These are phyloP conservation scores for Scedosporium apiospermum DNA, from an alignment of 2,329 filamentous ascomycete genomes.

Conservation along the genomic window DNA sequence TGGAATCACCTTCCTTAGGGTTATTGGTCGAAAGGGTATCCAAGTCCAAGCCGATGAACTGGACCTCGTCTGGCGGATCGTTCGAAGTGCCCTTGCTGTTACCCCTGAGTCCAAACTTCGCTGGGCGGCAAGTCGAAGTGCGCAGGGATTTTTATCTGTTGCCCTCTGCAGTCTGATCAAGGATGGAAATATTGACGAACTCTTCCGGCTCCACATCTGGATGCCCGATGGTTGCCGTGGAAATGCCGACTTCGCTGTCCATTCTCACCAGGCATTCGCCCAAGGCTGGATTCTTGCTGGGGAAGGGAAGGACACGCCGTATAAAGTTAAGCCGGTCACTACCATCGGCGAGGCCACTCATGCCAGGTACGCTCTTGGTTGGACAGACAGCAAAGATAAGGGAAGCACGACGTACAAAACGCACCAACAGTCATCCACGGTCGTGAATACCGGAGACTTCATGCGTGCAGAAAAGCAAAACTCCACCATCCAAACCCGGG, in stretches of 20 bases:
- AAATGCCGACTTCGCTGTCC: conserved; percentile 17
- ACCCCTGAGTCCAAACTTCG: neutral
- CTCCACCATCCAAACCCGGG: conserved; percentile 9
- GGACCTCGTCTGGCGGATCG: neutral
- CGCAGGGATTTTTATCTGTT: conserved; percentile 24
- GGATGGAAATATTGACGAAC: conserved; percentile 22
- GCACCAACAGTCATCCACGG: conserved; percentile 16
- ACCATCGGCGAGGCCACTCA: conserved; percentile 16
- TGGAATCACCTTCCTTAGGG: neutral
- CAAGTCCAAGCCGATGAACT: neutral
- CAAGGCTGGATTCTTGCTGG: conserved; percentile 27
- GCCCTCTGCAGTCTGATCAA: conserved; percentile 23
- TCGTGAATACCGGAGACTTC: conserved; percentile 16
- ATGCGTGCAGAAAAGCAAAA: conserved; percentile 9
- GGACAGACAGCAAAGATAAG: conserved; percentile 16
- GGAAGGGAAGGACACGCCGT: conserved; percentile 19
- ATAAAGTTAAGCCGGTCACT: conserved; percentile 14
- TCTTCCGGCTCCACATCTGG: conserved; percentile 25
- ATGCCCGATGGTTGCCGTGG: conserved; percentile 20
- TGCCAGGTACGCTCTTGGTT: conserved; percentile 17
- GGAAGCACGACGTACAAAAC: conserved; percentile 15
- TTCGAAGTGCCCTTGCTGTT: neutral
- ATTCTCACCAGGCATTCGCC: conserved; percentile 23
- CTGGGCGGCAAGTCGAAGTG: conserved; percentile 15
- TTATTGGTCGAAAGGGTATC: neutral